Evolutionary conservation across 768 basidiomycete species (phyloP), one percentile per base, ranked within the genome.

Genomic region (Tricholoma hemisulphureum): DNA sequence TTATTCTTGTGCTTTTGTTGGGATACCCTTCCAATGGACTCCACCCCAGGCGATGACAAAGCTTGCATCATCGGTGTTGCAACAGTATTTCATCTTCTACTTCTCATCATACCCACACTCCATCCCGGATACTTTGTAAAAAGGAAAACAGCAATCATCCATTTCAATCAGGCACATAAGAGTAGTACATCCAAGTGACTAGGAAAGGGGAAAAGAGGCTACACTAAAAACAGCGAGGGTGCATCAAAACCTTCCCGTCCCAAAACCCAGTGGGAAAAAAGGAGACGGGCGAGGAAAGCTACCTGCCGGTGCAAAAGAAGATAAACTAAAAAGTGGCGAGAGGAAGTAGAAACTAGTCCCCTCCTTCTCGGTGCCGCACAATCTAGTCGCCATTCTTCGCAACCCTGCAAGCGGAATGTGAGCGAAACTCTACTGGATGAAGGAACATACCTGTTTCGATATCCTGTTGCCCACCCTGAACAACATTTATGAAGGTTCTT

Each of bases 261-360:
- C 46, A 48, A 48, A 48, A 48, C 46, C 46, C 46, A 48, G 24
- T 28, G 46, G 46, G 46, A 48, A 48, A 32, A 48, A 48, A 48
- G n/a, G 46, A 48, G 46, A 48, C 26, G 46, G 26, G 16, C 26
- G 16, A 48, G 46, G 46, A 48, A 48, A 48, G 46, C 46, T 48
- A 48, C 46, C 46, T 28, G 46, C 46, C 28, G 46, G 26, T 16
- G 46, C 26, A 28, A 48, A n/a, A 48, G 46, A 48, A 48, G 46
- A 28, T 48, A 48, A 26, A n/a, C 24, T 48, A 48, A 48, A 48
- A 26, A 3, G 24, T 48, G 8, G 46, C 26, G 46, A 48, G 46
- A 23, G n/a, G n/a, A n/a, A n/a, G n/a, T 45, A 14, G 2, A 24
- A 43, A 9, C 10, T 13, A 23, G 14, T 24, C 23, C 11, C 21